Base-by-base conservation (phyloP, 345 rosid species). In the Corchorus capsularis region DNA sequence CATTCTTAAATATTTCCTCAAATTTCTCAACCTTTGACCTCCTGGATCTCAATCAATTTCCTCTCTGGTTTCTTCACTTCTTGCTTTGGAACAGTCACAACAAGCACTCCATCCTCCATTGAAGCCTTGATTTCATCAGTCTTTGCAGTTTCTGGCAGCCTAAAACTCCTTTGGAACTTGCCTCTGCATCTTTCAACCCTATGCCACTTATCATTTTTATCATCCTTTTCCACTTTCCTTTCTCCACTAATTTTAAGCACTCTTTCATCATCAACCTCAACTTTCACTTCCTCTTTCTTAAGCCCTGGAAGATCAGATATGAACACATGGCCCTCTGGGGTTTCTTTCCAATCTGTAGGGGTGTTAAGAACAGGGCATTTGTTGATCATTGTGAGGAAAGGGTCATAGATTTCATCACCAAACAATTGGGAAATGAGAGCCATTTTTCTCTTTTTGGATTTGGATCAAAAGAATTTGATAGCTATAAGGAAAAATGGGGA, bases 41-140 rank as follows among this genome's bases (percentile, higher is more conserved):
- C 81, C 57, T 77, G 77, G 43, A 87, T 86, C 74, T 86, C 75
- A 52, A 87, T 79, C 72, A 77, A 60, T 54, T 83, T 86, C 76
- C 77, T 72, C 43, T 78, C 83, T 0, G 82, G 85, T 41, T 79
- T 83, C 83, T 83, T 83, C 45, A 71, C 73, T 50, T 80, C 56
- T 22, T 78, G 79, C 67, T 88, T 86, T 0, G 89, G 91, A 13
- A 84, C 63, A 3, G 67, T 63, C 17, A 86, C 83, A 5, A 73
- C 73, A 39, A 88, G 87, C 71, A 88, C 88, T 22, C 91, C 89
- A 32, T 84, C 70, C 73, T 86, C 88, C 91, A 81, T 79, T 0
- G 66, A 71, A 0, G 89, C 88, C 74, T 78, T 83, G 14, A 88
- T 63, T 66, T 78, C 77, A 49, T 86, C 86, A 16, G 77, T 76